Conservation (phyloP, 2,329 filamentous ascomycete species). For the Geosmithia flava region DNA sequence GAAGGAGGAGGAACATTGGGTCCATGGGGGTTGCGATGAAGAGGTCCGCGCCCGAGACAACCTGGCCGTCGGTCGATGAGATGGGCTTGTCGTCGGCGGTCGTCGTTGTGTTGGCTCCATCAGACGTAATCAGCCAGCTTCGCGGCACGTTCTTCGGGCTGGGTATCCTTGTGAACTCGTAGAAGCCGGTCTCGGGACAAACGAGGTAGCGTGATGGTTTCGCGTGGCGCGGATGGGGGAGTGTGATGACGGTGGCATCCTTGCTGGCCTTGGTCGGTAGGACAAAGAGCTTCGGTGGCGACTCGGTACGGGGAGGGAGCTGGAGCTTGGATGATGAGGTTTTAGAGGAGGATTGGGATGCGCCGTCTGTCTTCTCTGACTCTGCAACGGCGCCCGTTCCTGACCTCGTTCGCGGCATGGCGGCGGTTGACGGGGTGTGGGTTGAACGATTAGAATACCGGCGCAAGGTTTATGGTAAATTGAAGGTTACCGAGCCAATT, state of each 20-base stretch:
- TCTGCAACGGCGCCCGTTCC: conserved; percentile 15
- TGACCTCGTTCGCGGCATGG: conserved; percentile 39
- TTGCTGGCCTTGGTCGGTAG: conserved; percentile 40
- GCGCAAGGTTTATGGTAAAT: background rate
- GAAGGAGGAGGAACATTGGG: conserved; percentile 70
- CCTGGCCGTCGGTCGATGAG: conserved; percentile 8
- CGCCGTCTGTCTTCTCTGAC: conserved; percentile 6
- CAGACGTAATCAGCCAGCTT: conserved; percentile 43
- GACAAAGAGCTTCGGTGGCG: conserved; percentile 45
- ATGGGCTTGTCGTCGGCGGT: background rate
- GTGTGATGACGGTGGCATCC: conserved; percentile 44
- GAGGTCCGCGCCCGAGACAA: conserved; percentile 60
- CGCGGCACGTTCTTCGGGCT: conserved; percentile 39
- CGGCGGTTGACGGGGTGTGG: background rate
- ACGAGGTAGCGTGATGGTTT: conserved; percentile 47
- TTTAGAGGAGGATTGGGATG: conserved; percentile 15
- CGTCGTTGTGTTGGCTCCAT: conserved; percentile 12
- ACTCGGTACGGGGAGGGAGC: conserved; percentile 24
- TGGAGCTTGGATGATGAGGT: conserved; percentile 26
- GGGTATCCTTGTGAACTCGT: conserved; percentile 50
- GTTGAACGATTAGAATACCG: background rate
- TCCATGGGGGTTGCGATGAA: conserved; percentile 77
- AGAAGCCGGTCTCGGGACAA: conserved; percentile 48
- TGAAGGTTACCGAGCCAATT: background rate
- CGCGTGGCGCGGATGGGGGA: conserved; percentile 45